Conservation (phyloP, 2,329 filamentous ascomycete genomes). For the Exophiala alcalophila region DNA sequence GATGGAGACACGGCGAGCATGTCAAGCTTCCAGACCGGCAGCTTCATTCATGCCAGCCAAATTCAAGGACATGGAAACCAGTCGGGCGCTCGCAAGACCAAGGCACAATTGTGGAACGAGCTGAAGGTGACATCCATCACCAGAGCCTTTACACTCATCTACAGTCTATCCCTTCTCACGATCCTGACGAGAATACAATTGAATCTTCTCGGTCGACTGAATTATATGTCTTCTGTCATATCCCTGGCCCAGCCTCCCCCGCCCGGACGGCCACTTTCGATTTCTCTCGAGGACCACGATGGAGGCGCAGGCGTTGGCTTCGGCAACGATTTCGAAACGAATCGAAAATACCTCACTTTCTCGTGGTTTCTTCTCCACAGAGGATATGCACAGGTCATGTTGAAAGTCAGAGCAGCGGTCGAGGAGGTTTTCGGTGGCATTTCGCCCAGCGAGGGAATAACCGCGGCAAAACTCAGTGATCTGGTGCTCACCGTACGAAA, state of each 20-base stretch:
- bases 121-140: constrained; percentile 92
- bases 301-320: constrained; percentile 75
- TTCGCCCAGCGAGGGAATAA: constrained; percentile 84
- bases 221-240: constrained; percentile 93
- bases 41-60: constrained; percentile 80
- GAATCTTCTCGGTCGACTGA: constrained; percentile 90
- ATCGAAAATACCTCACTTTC: constrained; percentile 89
- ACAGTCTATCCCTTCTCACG: constrained; percentile 83
- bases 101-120: constrained; percentile 95
- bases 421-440: constrained; percentile 84
- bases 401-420: constrained; percentile 79
- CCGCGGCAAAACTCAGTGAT: constrained; percentile 73
- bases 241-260: constrained; percentile 77
- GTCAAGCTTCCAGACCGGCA: constrained; percentile 72
- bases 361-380: constrained; percentile 97
- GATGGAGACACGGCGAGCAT: constrained; percentile 82
- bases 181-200: constrained; percentile 93
- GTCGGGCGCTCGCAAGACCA: constrained; percentile 62
- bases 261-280: constrained; percentile 46
- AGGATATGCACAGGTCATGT: constrained; percentile 80
- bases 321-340: constrained; percentile 93
- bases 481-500: constrained; percentile 80
- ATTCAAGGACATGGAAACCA: constrained; percentile 50
- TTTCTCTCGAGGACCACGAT: constrained; percentile 89
- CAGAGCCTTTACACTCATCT: constrained; percentile 84